These are phyloP conservation scores for Tephrocybe sp. DNA, from an alignment of 768 basidiomycete species.

Conservation along the genomic window DNA sequence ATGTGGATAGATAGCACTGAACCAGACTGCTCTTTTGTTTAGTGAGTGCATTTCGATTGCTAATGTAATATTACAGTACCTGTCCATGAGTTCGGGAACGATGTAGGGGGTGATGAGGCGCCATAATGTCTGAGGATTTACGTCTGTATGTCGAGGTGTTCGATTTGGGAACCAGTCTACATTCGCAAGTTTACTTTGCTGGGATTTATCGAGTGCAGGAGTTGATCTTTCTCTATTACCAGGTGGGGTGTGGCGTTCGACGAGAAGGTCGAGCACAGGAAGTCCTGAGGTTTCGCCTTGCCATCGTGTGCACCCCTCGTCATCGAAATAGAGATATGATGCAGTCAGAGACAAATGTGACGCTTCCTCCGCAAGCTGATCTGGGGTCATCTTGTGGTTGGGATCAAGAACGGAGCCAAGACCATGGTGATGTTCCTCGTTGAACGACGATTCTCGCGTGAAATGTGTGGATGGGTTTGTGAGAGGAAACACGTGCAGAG, in stretches of 20 bases:
- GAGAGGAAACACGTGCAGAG: constrained; percentile 74
- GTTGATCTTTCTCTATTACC: constrained; percentile 24
- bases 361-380: constrained; percentile 56
- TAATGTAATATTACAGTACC: constrained; percentile 40
- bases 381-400: constrained; percentile 33
- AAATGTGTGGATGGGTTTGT: constrained; percentile 84
- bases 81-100: constrained; percentile 91
- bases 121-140: constrained; percentile 88
- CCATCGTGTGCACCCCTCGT: constrained; percentile 86
- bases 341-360: constrained; percentile 68
- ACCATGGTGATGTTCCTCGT: constrained; percentile 43
- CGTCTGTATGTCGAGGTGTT: constrained; percentile 67
- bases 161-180: constrained; percentile 85
- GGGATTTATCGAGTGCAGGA: constrained; percentile 24
- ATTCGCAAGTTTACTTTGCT: constrained; percentile 29
- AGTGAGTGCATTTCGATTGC: constrained; percentile 1
- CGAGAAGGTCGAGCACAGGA: constrained; percentile 81
- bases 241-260: constrained; percentile 61
- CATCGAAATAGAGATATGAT: constrained; percentile 84
- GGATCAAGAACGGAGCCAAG: constrained; percentile 40
- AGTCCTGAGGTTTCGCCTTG: constrained; percentile 93
- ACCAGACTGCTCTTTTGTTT: constrained; percentile 51
- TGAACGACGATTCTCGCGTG: constrained; percentile 38
- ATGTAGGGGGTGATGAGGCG: constrained; percentile 84
- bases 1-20: constrained; percentile 85